A percentile compares a stretch with the other conserved stretches of the same genome.
These are phyloP conservation scores for Tuber calosporum DNA, from an alignment of 495 filamentous ascomycete species.

Conservation along the genomic window DNA sequence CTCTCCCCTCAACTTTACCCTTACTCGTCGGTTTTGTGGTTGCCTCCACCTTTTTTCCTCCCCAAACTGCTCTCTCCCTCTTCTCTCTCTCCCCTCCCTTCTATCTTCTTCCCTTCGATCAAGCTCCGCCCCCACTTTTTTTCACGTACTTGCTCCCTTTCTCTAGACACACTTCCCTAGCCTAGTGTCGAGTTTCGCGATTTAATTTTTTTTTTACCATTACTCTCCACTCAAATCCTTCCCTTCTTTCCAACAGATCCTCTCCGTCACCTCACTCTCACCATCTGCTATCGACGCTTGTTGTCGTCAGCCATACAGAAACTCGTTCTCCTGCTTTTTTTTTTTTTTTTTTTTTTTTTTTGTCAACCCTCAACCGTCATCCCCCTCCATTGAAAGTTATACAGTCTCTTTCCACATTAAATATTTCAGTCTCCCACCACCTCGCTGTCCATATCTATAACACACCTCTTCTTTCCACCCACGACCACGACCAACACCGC, in stretches of 20 bases:
- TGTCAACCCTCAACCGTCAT: not conserved
- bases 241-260: not conserved
- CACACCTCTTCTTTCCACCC: not conserved
- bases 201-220: constrained; percentile 3
- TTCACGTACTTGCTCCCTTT: not conserved
- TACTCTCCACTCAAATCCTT: not conserved
- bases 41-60: not conserved
- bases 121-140: not conserved
- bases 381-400: not conserved
- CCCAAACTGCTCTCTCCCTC: not conserved
- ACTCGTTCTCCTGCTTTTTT: not conserved
- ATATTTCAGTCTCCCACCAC: constrained; percentile 7
- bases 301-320: constrained; percentile 1
- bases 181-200: not conserved
- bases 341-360: constrained; percentile 3
- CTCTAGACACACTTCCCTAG: not conserved
- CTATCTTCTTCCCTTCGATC: not conserved
- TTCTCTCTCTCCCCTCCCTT: not conserved
- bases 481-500: constrained; percentile 10
- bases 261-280: not conserved
- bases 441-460: constrained; percentile 9
- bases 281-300: not conserved
- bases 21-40: not conserved
- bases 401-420: not conserved
- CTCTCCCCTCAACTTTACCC: not conserved